phyloP scores from a whole-genome alignment of 441 rosid species.

The Metrosideros polymorpha region DNA sequence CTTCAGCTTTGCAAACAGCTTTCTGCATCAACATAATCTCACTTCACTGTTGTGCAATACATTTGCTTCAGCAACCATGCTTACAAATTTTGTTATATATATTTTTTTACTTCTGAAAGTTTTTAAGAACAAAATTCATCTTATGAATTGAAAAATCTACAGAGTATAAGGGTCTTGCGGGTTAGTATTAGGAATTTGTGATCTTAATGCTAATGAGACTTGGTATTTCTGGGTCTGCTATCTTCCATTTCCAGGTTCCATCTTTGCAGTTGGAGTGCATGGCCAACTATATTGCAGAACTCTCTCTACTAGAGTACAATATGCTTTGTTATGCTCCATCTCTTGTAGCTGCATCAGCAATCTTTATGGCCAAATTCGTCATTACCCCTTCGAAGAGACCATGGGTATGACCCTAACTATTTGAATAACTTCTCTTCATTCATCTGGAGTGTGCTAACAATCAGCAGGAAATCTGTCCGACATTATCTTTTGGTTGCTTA shows the following conservation, averaged over 20 bases:
- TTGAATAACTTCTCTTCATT: background rate
- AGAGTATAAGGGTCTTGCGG: background rate
- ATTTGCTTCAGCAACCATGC: background rate
- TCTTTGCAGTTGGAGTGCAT: constrained; percentile 71
- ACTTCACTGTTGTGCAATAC: background rate
- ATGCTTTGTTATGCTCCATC: constrained; percentile 83
- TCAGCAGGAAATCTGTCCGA: background rate
- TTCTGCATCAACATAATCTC: background rate
- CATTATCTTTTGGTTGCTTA: background rate
- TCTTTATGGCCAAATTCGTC: constrained; percentile 68
- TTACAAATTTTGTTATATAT: background rate
- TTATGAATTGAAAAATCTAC: background rate
- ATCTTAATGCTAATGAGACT: background rate
- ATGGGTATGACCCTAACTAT: constrained; percentile 41
- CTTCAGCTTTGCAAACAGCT: background rate
- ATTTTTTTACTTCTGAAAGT: background rate
- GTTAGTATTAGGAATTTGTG: background rate
- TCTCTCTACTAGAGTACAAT: constrained; percentile 68
- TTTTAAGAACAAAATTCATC: background rate
- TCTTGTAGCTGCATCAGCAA: constrained; percentile 74
- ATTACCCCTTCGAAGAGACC: constrained; percentile 62
- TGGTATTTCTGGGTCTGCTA: background rate
- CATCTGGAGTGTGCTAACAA: background rate
- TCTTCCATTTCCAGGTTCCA: constrained; percentile 32
- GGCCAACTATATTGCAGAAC: constrained; percentile 65